Base-by-base conservation (phyloP, 495 filamentous ascomycete genomes). In the Talaromyces liani region DNA sequence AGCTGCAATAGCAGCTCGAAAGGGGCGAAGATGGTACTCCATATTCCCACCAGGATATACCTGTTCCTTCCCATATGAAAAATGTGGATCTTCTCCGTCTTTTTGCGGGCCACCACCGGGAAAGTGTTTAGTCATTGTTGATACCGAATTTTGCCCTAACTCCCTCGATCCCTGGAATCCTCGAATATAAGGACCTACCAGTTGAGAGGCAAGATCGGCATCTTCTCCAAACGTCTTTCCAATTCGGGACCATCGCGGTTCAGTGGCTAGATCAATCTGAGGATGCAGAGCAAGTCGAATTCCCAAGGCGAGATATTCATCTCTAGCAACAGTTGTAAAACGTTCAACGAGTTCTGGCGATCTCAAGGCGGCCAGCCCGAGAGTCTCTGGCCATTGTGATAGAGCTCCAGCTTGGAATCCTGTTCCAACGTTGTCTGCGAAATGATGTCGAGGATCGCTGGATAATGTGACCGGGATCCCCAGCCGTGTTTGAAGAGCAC, bases 191-290 rank as follows among this genome's bases (percentile, higher is more conserved):
- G 10, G 10, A 12, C 14, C 36, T 41, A 41, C 36, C 36, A 41
- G 14, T 16, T 16, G 54, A 25, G 73, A 56, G 3, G 72, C 72
- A 1, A 77, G 58, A 0, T 67, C 36, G 9, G 70, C 64, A 49
- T 74, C 67, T 29, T 76, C 75, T 0, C 75, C 73, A 47, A 72
- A 75, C 36, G 36, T 41, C 14, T 6, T 67, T 0, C 53, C 56
- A 33, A 72, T 73, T 8, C 75, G 69, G 1, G 72, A 63, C 73
- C 75, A 77, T 9, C 75, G 70, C 16, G 70, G 70, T 55, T 77
- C 75, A 0, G 75, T 77, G 2, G 72, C 47, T 16, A 77, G 9
- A 55, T 77, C 73, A 7, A 77, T 68, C 49, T 76, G 75, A 8
- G 75, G 75, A 54, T 76, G 75, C 0, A 77, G 62, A 14, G 73